phyloP scores from a whole-genome alignment of 2,329 filamentous ascomycete genomes.

The Proliferodiscus dingleyae region DNA sequence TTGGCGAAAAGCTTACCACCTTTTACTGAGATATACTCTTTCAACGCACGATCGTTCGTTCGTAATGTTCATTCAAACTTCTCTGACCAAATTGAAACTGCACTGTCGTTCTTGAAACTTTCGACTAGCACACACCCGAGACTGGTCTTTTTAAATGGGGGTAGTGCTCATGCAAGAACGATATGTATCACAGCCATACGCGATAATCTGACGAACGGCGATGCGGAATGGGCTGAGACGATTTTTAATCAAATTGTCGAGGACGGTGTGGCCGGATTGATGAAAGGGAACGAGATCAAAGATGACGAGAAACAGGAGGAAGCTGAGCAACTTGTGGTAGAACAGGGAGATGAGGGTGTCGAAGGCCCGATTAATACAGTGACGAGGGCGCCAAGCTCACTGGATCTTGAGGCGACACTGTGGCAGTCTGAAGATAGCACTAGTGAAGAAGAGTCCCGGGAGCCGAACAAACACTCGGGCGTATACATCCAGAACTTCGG shows the following conservation, averaged over 20 bases:
- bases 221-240: constrained; percentile 44
- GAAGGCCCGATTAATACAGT: constrained; percentile 48
- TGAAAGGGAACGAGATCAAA: constrained; percentile 13
- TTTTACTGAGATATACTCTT: constrained; percentile 30
- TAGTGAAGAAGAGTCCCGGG: background rate
- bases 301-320: constrained; percentile 1
- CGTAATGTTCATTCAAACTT: constrained; percentile 48
- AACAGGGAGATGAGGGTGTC: background rate
- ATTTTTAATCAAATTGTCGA: constrained; percentile 48
- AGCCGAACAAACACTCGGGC: background rate
- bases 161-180: constrained; percentile 49
- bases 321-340: constrained; percentile 18
- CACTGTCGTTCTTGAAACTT: constrained; percentile 45
- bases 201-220: constrained; percentile 45
- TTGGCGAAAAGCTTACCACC: constrained; percentile 20
- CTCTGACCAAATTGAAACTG: constrained; percentile 42
- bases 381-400: constrained; percentile 54
- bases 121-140: constrained; percentile 44
- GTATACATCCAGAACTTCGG: too few species aligned
- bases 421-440: constrained; percentile 38
- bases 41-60: constrained; percentile 40
- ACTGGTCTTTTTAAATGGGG: constrained; percentile 57
- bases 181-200: constrained; percentile 52
- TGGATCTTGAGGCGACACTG: constrained; percentile 50
- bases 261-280: constrained; percentile 42